phyloP scores from a whole-genome alignment of 176 grass and related monocot genomes.

The Avena insularis region DNA sequence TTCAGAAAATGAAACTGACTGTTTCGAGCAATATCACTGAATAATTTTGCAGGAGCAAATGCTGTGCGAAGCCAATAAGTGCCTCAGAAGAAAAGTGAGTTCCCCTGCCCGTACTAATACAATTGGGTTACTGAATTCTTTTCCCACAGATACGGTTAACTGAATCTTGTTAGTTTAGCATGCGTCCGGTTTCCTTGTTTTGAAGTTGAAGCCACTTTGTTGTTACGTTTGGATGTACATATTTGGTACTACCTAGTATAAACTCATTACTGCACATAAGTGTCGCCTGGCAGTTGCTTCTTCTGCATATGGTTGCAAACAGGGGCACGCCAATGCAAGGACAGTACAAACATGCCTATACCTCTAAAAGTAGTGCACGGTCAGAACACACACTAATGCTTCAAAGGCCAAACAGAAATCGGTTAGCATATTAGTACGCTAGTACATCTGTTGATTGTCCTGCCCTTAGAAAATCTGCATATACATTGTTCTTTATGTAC shows the following conservation, averaged over 20 bases:
- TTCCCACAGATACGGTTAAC: not conserved
- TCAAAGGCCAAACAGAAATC: not conserved
- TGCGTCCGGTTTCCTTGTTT: slow-evolving; percentile 16
- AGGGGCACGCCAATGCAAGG: not conserved
- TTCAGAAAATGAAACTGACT: not conserved
- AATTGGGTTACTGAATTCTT: no score
- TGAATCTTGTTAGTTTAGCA: not conserved
- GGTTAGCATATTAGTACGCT: not conserved
- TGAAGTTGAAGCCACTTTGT: not conserved
- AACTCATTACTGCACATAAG: not conserved
- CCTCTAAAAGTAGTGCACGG: not conserved
- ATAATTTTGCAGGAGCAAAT: slow-evolving; percentile 72
- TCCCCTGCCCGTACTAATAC: not conserved
- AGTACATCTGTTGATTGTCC: not conserved
- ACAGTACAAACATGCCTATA: not conserved
- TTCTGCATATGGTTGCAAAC: not conserved
- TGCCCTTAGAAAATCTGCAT: not conserved
- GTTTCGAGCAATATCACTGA: slow-evolving; percentile 27
- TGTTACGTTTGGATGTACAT: not conserved
- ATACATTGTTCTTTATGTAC: not conserved
- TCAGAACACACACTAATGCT: not conserved
- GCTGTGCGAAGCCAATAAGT: slow-evolving; percentile 78
- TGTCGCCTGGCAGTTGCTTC: not conserved
- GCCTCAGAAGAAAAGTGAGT: slow-evolving; percentile 81
- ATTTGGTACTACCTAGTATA: not conserved